phyloP scores from a whole-genome alignment of 2,329 filamentous ascomycete genomes.

The Exophiala bonariae region DNA sequence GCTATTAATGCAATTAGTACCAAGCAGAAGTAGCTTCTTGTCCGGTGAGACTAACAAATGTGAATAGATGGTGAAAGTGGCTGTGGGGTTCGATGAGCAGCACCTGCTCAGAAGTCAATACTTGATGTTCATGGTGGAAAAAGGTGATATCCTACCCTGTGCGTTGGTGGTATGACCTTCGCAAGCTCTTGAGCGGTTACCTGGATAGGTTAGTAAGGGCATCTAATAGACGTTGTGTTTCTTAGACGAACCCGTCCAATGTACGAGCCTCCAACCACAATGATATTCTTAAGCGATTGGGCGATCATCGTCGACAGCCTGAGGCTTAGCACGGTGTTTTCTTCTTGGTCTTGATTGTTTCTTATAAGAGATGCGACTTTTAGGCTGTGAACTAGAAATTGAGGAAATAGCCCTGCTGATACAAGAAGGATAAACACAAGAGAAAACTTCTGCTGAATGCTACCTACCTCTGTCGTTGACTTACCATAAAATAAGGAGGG shows the following conservation, averaged over 20 bases:
- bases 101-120: conserved; percentile 49
- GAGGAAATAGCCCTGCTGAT: too few species aligned
- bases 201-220: conserved; percentile 15
- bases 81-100: conserved; percentile 60
- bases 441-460: too few species aligned
- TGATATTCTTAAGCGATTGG: conserved; percentile 15
- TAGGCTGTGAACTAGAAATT: too few species aligned
- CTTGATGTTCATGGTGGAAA: conserved; percentile 33
- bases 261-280: conserved; percentile 56
- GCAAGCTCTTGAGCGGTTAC: conserved; percentile 38
- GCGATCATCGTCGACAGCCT: background rate
- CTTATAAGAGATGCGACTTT: too few species aligned
- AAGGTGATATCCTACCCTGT: conserved; percentile 37
- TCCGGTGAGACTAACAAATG: conserved; percentile 25
- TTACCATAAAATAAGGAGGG: too few species aligned
- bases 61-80: conserved; percentile 63
- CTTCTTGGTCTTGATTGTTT: too few species aligned
- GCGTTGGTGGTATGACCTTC: conserved; percentile 34
- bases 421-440: too few species aligned
- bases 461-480: too few species aligned
- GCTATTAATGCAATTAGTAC: conserved; percentile 41
- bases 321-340: too few species aligned
- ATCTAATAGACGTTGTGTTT: too few species aligned
- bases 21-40: too few species aligned
- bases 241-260: conserved; percentile 48